Conservation (phyloP, 2,329 filamentous ascomycete genomes). For the Chaetomiaceae sp. region DNA sequence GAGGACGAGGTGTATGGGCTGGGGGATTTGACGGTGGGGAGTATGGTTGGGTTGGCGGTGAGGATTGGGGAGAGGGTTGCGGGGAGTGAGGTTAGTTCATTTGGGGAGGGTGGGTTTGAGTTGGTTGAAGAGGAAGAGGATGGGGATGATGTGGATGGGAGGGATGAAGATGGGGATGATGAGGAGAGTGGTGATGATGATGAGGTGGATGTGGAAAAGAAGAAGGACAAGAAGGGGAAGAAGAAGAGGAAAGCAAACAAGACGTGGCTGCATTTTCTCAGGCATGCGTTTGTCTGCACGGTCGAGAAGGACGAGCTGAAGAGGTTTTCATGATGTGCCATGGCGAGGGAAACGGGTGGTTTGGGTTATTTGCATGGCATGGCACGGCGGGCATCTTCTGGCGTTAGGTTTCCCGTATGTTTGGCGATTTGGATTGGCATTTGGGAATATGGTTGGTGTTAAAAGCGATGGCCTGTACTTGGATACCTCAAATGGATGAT, state of each 20-base stretch:
- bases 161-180: conserved; percentile 17
- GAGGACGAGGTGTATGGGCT: conserved; percentile 71
- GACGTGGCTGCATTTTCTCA: conserved; percentile 73
- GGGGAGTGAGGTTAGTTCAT: neutral
- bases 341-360: too few relatives aligned
- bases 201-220: conserved; percentile 44
- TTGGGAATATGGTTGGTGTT: neutral
- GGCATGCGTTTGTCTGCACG: conserved; percentile 75
- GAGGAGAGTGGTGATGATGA: conserved; percentile 28
- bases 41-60: conserved; percentile 73
- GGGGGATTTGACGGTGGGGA: conserved; percentile 78
- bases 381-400: neutral
- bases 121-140: conserved; percentile 27
- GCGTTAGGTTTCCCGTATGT: neutral
- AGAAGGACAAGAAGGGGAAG: conserved; percentile 41
- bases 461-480: too few relatives aligned
- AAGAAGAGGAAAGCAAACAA: conserved; percentile 57
- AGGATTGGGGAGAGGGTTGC: conserved; percentile 59
- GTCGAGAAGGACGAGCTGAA: conserved; percentile 62
- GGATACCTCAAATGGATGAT: too few relatives aligned
- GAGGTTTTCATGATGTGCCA: conserved; percentile 27
- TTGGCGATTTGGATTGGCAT: neutral
- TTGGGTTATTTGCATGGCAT: neutral
- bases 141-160: conserved; percentile 14
- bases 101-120: conserved; percentile 28